Evolutionary conservation across 768 basidiomycete genomes (phyloP).

Genomic region (Tylopilus balloui): DNA sequence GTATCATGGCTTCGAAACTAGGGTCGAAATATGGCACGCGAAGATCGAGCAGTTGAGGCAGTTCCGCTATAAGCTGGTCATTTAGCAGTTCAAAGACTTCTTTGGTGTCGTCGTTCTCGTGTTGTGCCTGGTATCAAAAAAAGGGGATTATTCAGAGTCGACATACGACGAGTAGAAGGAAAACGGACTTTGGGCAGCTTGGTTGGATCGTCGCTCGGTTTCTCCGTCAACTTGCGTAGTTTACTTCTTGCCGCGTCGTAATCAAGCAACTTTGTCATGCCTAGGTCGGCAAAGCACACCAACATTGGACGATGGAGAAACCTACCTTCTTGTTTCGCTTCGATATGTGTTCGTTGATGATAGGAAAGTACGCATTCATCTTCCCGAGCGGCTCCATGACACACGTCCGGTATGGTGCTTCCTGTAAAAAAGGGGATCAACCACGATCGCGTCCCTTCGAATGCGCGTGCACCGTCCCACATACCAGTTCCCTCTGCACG

Average conservation of each 20-base stretch:
- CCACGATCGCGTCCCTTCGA: conserved; percentile 1
- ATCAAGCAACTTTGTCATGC: conserved; percentile 69
- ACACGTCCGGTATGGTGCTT: conserved; percentile 90
- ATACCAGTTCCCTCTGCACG: conserved; percentile 78
- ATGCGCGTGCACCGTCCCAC: conserved; percentile 24
- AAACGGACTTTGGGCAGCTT: conserved; percentile 73
- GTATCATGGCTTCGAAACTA: conserved; percentile 97
- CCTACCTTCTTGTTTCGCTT: conserved; percentile 95
- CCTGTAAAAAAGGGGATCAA: conserved; percentile 42
- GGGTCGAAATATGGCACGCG: conserved; percentile 98
- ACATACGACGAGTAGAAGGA: neutral
- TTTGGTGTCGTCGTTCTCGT: conserved; percentile 92
- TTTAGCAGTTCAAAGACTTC: conserved; percentile 94
- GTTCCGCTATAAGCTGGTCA: conserved; percentile 82
- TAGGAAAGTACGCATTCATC: conserved; percentile 92
- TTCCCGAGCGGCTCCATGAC: conserved; percentile 94
- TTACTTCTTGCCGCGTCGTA: conserved; percentile 91
- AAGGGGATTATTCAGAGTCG: neutral
- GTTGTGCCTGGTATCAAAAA: conserved; percentile 75
- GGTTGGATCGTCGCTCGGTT: conserved; percentile 89
- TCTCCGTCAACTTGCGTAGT: conserved; percentile 84
- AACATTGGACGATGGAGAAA: neutral
- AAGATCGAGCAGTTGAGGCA: conserved; percentile 90
- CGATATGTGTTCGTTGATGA: conserved; percentile 87
- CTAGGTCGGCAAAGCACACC: neutral